phyloP scores from a whole-genome alignment of 345 rosid species.

The Cardamine resedifolia region DNA sequence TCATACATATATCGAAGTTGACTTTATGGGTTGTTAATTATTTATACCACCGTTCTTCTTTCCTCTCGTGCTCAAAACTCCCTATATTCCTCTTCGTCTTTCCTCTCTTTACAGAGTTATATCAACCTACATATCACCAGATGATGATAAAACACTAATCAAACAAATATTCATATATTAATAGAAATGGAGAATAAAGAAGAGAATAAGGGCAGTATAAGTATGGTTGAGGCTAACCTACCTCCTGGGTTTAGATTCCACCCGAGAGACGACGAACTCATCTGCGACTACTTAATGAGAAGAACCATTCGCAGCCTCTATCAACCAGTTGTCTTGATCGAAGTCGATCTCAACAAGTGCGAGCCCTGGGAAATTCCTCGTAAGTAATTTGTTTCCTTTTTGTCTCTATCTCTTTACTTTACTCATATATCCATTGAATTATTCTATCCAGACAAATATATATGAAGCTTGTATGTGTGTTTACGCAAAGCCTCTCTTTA shows the following conservation, averaged over 20 bases:
- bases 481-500: neutral
- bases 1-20: constrained; percentile 22
- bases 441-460: neutral
- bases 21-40: constrained; percentile 25
- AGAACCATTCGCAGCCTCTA: constrained; percentile 54
- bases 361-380: constrained; percentile 97
- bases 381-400: constrained; percentile 35
- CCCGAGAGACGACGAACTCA: constrained; percentile 90
- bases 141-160: constrained; percentile 6
- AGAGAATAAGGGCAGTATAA: constrained; percentile 42
- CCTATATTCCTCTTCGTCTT: constrained; percentile 21
- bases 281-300: constrained; percentile 61
- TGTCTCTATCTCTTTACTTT: neutral
- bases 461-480: neutral
- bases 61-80: constrained; percentile 5
- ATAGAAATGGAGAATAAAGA: constrained; percentile 24
- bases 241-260: constrained; percentile 94
- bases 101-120: neutral
- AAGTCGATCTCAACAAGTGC: constrained; percentile 85
- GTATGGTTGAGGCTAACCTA: constrained; percentile 67
- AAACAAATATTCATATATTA: constrained; percentile 6
- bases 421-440: neutral
- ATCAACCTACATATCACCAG: constrained; percentile 10
- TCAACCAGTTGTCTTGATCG: constrained; percentile 63
- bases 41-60: constrained; percentile 30